Conservation (phyloP, 148 eudicot genomes). For the Vaccinium corymbosum region DNA sequence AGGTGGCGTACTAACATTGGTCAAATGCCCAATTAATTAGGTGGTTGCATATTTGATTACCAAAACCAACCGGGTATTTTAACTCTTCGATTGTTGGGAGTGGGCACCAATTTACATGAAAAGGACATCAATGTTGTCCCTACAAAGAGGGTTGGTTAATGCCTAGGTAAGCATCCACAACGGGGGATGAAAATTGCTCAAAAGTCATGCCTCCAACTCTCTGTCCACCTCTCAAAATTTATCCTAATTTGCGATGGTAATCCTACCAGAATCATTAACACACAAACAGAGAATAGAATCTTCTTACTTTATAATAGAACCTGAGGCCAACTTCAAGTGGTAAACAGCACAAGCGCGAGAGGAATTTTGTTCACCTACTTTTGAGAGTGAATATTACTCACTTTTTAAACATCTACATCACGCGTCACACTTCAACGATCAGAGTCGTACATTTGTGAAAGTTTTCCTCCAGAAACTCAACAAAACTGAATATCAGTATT, state of each 20-base stretch:
- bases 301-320: background rate
- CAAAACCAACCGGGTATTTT: background rate
- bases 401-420: background rate
- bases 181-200: background rate
- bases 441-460: background rate
- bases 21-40: background rate
- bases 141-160: background rate
- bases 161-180: background rate
- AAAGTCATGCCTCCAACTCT: constrained; percentile 4
- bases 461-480: background rate
- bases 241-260: background rate
- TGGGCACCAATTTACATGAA: background rate
- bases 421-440: background rate
- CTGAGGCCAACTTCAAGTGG: background rate
- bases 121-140: background rate
- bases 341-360: background rate
- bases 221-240: background rate
- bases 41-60: background rate
- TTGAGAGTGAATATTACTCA: background rate
- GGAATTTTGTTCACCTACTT: background rate
- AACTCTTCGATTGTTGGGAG: background rate
- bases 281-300: background rate
- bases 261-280: background rate
- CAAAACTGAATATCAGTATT: background rate
- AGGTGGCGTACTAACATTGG: background rate